Evolutionary conservation across 192 early-diverging fungal genomes (phyloP), one percentile per base, ranked within the genome.

Genomic region (Linnemannia schmuckeri): DNA sequence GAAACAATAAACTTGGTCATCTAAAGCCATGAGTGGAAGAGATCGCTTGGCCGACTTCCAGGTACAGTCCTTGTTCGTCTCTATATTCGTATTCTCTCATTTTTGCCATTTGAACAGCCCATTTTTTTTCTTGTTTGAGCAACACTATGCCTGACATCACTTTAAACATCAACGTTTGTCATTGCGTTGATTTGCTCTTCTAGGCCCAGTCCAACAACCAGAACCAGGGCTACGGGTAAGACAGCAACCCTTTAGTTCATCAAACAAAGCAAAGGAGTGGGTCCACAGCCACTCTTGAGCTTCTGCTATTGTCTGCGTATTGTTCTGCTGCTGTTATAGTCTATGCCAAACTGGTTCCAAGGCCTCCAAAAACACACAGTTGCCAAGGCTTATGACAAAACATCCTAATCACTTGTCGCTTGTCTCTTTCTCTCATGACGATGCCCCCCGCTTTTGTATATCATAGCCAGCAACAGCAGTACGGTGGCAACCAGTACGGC

Each of bases 21-120:
- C 38, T 10, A 74, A n/a, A 54, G 41, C 41, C 61, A 87, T 87
- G 85, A 87, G 85, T 74, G 85, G 85, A 77, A 77, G 85, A 87
- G 85, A 87, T 81, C 85, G 85, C 63, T 76, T 87, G 75, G 85
- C 85, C 76, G 85, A 87, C 72, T 87, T 87, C 72, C 79, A 81
- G 85, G 85, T 87, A 76, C 77, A 18, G 9, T 22, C 24, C 37
- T 3, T 20, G 33, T 40, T 46, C 75, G 20, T 33, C 22, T 12
- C 12, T 33, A 24, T 66, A 30, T 30, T 63, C 57, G 2, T 10
- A 10, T 49, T 49, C 1, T 18, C 42, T 30, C 33, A 7, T 20
- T n/a, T 20, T n/a, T 24, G 13, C 49, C 49, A 15, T 33, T 66
- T 10, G 1, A 66, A 66, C 0, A 33, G 57, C 9, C n/a, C 37